Base-by-base conservation (phyloP, 495 filamentous ascomycete species). In the Antarctomyces pellizariae region DNA sequence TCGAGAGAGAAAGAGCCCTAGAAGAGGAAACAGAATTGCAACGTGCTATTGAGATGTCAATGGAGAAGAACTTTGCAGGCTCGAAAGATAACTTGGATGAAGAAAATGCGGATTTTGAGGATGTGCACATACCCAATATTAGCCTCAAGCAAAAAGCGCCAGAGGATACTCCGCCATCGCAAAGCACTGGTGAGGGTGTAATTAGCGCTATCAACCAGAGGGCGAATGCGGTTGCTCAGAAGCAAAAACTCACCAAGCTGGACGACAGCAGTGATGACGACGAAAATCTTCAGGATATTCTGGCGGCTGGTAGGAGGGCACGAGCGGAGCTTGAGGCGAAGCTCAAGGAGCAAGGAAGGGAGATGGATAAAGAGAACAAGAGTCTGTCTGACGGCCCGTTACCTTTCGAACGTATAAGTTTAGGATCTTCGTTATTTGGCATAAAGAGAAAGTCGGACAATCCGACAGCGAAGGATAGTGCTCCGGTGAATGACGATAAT, bases 321-420 rank as follows among this genome's bases (percentile, higher is more conserved):
- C n/a, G n/a, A n/a, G n/a, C n/a, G n/a, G n/a, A n/a, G n/a, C n/a
- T n/a, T n/a, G n/a, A n/a, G n/a, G n/a, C n/a, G n/a, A n/a, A n/a
- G n/a, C n/a, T n/a, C n/a, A 56, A 54, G 24, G 53, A 57, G 26
- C 36, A 42, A 13, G 31, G 34, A 3, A 28, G 29, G 6, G 25
- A 19, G 3, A 26, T 37, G n/a, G 36, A 41, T 4, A 22, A 40
- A 11, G 29, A 38, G 26, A 16, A 19, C 37, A 53, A 53, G 31
- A 57, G 57, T 38, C 52, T 55, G 4, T 79, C 89, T 42, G 62
- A 62, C 39, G 84, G 84, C 0, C 78, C 83, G 1, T 50, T 95
- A 9, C 84, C 84, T 1, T 95, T 95, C 38, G 78, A 92, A 43
- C 76, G 72, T 24, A 54, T 97, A 1, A 63, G 77, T 39, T 63